phyloP scores from a whole-genome alignment of 2,329 filamentous ascomycete genomes.

The Penicillium sp. region DNA sequence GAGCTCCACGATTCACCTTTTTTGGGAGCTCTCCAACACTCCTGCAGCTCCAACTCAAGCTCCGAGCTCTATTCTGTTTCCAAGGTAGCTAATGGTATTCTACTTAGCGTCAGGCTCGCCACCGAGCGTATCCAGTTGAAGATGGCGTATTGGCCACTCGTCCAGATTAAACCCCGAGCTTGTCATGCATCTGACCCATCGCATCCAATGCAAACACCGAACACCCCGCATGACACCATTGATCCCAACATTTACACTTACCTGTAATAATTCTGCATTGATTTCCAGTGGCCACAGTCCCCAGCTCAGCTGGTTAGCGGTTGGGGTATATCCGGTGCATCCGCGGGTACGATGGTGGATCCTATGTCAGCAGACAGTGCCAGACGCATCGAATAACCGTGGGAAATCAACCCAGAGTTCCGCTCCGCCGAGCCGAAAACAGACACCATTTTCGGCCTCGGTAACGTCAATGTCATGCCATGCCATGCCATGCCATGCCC shows the following conservation, averaged over 20 bases:
- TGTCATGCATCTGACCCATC: too few species aligned
- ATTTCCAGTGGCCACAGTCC: too few species aligned
- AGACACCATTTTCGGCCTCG: neutral
- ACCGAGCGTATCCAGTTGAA: too few species aligned
- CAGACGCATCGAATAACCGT: neutral
- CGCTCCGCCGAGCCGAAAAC: slow-evolving; percentile 25
- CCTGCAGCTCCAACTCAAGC: too few species aligned
- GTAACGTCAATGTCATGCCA: neutral
- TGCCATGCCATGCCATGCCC: too few species aligned
- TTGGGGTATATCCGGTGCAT: neutral
- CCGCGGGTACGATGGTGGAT: neutral
- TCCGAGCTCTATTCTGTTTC: too few species aligned
- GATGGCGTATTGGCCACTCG: too few species aligned
- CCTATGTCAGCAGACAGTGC: neutral
- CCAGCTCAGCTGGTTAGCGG: too few species aligned
- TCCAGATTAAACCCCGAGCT: too few species aligned
- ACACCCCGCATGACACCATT: neutral
- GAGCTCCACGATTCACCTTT: slow-evolving; percentile 1
- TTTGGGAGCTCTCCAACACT: slow-evolving; percentile 3
- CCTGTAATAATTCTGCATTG: neutral
- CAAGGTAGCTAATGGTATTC: too few species aligned
- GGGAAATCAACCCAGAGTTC: slow-evolving; percentile 6
- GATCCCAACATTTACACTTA: neutral
- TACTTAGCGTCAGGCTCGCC: too few species aligned
- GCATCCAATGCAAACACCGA: too few species aligned